Conservation (phyloP, 2,329 filamentous ascomycete genomes). For the Hortaea sp. region DNA sequence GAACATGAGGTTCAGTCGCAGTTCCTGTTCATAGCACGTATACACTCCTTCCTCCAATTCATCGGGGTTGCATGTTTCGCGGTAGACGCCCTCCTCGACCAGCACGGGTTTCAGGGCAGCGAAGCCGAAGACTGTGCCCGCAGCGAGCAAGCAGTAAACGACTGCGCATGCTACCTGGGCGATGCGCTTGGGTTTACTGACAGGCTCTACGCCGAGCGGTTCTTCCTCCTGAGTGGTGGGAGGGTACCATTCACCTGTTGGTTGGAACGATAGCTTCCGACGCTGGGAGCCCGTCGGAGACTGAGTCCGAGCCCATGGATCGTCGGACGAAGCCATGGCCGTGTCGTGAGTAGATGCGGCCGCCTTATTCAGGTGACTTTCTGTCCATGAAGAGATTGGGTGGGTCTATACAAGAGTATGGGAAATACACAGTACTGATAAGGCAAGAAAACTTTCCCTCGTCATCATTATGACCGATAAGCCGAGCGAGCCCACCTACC, state of each 20-base stretch:
- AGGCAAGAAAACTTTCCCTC: too few relatives aligned
- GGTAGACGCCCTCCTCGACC: conserved; percentile 62
- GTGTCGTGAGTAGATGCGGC: not conserved
- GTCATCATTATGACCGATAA: too few relatives aligned
- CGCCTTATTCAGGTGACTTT: too few relatives aligned
- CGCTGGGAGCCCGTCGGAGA: conserved; percentile 30
- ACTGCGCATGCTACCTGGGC: conserved; percentile 58
- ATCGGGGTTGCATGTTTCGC: conserved; percentile 48
- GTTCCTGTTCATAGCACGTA: conserved; percentile 49
- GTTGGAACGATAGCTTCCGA: conserved; percentile 41
- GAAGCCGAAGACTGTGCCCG: conserved; percentile 75
- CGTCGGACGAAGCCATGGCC: not conserved
- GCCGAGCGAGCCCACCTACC: too few relatives aligned
- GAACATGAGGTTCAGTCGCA: conserved; percentile 77
- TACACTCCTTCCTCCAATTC: conserved; percentile 39
- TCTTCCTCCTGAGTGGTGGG: conserved; percentile 28
- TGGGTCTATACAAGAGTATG: too few relatives aligned
- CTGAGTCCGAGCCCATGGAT: conserved; percentile 1
- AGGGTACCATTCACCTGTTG: conserved; percentile 36
- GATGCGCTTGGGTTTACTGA: conserved; percentile 29
- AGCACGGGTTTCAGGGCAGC: conserved; percentile 75
- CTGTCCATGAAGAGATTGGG: too few relatives aligned
- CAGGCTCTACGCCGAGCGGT: conserved; percentile 42
- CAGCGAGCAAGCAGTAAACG: conserved; percentile 64
- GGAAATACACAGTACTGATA: too few relatives aligned